Base-by-base conservation (phyloP, 2,329 filamentous ascomycete species). In the Fusarium heterosporum region DNA sequence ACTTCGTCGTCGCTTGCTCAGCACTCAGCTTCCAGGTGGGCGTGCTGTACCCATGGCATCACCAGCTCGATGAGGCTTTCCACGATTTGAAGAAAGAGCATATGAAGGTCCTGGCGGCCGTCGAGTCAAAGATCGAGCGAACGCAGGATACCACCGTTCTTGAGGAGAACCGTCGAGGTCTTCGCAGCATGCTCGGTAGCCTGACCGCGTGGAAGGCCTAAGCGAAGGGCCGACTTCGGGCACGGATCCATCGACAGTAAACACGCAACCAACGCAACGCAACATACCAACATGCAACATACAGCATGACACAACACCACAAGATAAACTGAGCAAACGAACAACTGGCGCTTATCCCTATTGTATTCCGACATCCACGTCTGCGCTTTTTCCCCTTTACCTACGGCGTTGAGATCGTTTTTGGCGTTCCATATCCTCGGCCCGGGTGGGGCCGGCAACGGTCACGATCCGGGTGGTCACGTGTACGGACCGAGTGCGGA, bases 21-120 rank as follows among this genome's bases (percentile, higher is more conserved):
- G 89, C 89, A 0, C 81, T 91, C 32, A 81, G 80, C 34, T 91
- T 91, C 75, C 89, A 91, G 77, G 87, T 90, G 48, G 88, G 87
- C 69, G 89, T 91, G 38, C 80, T 91, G 12, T 91, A 91, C 75
- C 89, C 89, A 2, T 91, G 89, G 89, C 89, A 91, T 76, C 84
- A 89, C 71, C 81, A 89, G 72, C 79, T 91, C 8, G 86, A 90
- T 64, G 82, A 84, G 19, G 85, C 86, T 61, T 90, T 91, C 71
- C 69, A 73, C 50, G 63, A 64, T 8, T 61, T 73, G 46, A 73
- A 71, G 65, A 72, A 56, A 56, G 72, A 73, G 53, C 72, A 73
- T 45, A 36, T 72, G 10, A 63, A 66, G 19, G 69, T 74, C 43
- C 52, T 74, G 16, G 38, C 46, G 6, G 51, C 57, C 34, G 51